These are phyloP conservation scores for Pseudonitzschia multistriata DNA, from an alignment of 108 stramenopile species.

Conservation along the genomic window DNA sequence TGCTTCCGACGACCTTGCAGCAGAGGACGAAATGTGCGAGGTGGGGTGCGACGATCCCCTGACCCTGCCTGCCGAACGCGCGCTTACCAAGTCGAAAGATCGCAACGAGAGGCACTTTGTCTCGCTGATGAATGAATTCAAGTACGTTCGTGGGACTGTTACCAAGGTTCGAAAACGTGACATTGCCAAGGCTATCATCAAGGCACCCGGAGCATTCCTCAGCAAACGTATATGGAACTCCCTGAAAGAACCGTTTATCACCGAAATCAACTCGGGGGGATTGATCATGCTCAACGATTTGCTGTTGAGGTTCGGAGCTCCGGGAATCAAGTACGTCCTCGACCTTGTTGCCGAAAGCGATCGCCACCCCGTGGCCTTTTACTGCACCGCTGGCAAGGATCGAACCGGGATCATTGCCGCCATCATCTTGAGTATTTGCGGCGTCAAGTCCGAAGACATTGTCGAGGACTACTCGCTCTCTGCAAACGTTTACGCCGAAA, in stretches of 20 bases:
- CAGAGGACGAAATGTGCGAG: conserved; percentile 56
- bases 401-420: conserved; percentile 88
- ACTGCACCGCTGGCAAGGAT: conserved; percentile 94
- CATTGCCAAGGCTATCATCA: conserved; percentile 62
- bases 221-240: conserved; percentile 71
- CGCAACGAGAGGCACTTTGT: conserved; percentile 92
- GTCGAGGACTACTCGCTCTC: conserved; percentile 88
- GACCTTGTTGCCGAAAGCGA: conserved; percentile 68
- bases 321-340: conserved; percentile 83
- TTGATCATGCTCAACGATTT: conserved; percentile 88
- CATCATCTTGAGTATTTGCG: conserved; percentile 70
- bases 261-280: conserved; percentile 90
- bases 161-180: conserved; percentile 81
- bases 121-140: conserved; percentile 88
- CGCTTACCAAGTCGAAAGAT: conserved; percentile 19
- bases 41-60: conserved; percentile 54
- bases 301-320: conserved; percentile 75
- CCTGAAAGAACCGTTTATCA: conserved; percentile 80
- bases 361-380: conserved; percentile 88
- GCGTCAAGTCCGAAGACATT: conserved; percentile 71
- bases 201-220: conserved; percentile 70
- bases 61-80: conserved; percentile 24
- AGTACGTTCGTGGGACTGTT: conserved; percentile 85
- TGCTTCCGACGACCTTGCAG: conserved; percentile 21
- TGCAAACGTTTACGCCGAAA: conserved; percentile 91